Evolutionary conservation across 345 rosid genomes (phyloP), one percentile per base, ranked within the genome.

Genomic region (Garcia nutans): DNA sequence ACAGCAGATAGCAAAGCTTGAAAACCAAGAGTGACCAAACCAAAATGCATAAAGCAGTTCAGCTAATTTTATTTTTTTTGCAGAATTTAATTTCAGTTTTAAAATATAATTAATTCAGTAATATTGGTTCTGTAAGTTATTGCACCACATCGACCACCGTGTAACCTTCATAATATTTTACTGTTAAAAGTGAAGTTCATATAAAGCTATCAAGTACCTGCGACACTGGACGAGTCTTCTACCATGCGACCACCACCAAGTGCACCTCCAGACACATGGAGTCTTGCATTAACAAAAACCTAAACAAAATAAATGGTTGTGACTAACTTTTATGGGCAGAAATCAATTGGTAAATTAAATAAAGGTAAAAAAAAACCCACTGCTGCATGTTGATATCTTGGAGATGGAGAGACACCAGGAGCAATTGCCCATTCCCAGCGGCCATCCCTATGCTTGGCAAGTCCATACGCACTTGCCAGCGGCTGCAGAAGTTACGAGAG

Each of bases 381-480:
- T 52, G 99, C 97, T 83, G 99, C 99, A 85, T 96, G 99, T 78
- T 96, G 99, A 84, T 96, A 96, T 96, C 99, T 92, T 72, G 98
- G 82, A 68, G 99, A 96, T 60, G 98, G 99, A 23, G 99, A 93
- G 26, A 96, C 97, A 75, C 99, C 98, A 67, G 99, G 99, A 79
- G 98, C 99, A 72, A 96, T 96, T 70, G 99, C 99, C 99, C 99
- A 96, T 83, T 96, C 99, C 99, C 99, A 96, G 72, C 99, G 99
- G 62, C 99, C 99, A 86, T 96, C 99, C 83, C 97, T 90, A 74
- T 96, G 99, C 85, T 93, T 96, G 52, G 99, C 99, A 83, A 96
- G 97, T 77, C 98, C 99, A 86, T 96, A 96, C 59, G 99, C 99
- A 82, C 96, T 93, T 31, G 99, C 90, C 74, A 93, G 82, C 52